Evolutionary conservation across 2,329 filamentous ascomycete species (phyloP), one percentile per base, ranked within the genome.

Genomic region (Thelonectria rubi): DNA sequence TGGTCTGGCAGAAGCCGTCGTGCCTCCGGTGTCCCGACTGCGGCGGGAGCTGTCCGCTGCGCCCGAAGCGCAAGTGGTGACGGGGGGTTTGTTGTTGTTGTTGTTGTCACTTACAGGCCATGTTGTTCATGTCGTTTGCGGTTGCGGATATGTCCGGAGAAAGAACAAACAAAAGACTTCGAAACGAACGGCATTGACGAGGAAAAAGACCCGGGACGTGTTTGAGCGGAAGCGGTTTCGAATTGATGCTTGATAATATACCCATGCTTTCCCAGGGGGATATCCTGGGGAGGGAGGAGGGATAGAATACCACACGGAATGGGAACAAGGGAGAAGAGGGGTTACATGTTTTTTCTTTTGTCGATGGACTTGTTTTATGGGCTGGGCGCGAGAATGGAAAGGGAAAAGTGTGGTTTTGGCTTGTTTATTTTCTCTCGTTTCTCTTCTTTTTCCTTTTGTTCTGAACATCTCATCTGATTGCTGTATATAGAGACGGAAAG

Each of bases 21-120:
- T 76, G 72, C 59, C 64, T 77, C 12, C 70, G 72, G 42, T 80
- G 78, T 56, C 72, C 75, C 14, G 66, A 75, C 40, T 80, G 78
- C 60, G 66, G 68, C 20, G 71, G 68, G 20, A 72, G 73, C 59
- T 79, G 77, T 47, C 77, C 77, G 5, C 66, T 78, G 12, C 70
- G 75, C 55, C 75, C 76, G 14, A 73, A 73, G 60, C 72, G 66
- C 58, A 77, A 73, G 57, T 67, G 70, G 61, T 72, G 62, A 64
- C 39, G 46, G 24, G 14, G 26, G 10, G 12, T 34, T 18, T 18
- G 37, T 24, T 8, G n/a, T n/a, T n/a, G n/a, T n/a, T n/a, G n/a
- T n/a, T n/a, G n/a, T n/a, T n/a, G n/a, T n/a, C n/a, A n/a, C n/a
- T n/a, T n/a, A n/a, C n/a, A n/a, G n/a, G n/a, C n/a, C n/a, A n/a